Evolutionary conservation across 495 filamentous ascomycete species (phyloP).

Genomic region (Aspergillus biplanus): DNA sequence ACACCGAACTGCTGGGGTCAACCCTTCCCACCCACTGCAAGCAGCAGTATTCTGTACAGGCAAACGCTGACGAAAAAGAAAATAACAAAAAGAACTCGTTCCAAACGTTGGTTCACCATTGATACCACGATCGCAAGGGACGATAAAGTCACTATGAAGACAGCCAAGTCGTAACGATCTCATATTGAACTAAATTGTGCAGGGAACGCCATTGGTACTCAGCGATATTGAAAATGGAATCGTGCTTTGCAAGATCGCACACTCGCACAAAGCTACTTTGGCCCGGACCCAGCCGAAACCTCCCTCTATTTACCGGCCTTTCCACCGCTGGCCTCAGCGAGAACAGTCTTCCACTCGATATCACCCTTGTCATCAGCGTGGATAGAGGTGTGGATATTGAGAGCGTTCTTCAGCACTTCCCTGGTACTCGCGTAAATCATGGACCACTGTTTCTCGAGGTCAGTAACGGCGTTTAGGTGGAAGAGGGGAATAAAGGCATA

Average conservation of each 20-base stretch:
- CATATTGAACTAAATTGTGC: slow-evolving; percentile 48
- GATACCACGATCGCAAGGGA: slow-evolving; percentile 27
- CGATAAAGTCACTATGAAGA: slow-evolving; percentile 27
- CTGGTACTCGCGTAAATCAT: slow-evolving; percentile 99
- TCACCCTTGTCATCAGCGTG: slow-evolving; percentile 94
- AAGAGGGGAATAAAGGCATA: slow-evolving; percentile 48
- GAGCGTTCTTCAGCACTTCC: slow-evolving; percentile 83
- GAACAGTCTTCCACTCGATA: slow-evolving; percentile 80
- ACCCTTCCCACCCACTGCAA: slow-evolving; percentile 15
- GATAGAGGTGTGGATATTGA: slow-evolving; percentile 78
- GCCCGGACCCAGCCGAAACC: slow-evolving; percentile 46
- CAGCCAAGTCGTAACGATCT: slow-evolving; percentile 46
- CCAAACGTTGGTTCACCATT: slow-evolving; percentile 24
- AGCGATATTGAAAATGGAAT: slow-evolving; percentile 21
- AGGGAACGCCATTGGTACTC: slow-evolving; percentile 36
- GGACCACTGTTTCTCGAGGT: slow-evolving; percentile 47
- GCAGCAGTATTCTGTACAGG: slow-evolving; percentile 36
- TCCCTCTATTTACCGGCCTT: slow-evolving; percentile 49
- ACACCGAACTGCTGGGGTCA: slow-evolving; percentile 27
- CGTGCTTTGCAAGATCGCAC: slow-evolving; percentile 26
- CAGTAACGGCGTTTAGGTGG: slow-evolving; percentile 23
- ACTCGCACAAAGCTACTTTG: slow-evolving; percentile 31
- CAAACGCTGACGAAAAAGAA: slow-evolving; percentile 31
- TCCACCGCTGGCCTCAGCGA: slow-evolving; percentile 81
- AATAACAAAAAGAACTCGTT: slow-evolving; percentile 20